Evolutionary conservation across 768 basidiomycete genomes (phyloP).

Genomic region (Punctularia strigosozonata): DNA sequence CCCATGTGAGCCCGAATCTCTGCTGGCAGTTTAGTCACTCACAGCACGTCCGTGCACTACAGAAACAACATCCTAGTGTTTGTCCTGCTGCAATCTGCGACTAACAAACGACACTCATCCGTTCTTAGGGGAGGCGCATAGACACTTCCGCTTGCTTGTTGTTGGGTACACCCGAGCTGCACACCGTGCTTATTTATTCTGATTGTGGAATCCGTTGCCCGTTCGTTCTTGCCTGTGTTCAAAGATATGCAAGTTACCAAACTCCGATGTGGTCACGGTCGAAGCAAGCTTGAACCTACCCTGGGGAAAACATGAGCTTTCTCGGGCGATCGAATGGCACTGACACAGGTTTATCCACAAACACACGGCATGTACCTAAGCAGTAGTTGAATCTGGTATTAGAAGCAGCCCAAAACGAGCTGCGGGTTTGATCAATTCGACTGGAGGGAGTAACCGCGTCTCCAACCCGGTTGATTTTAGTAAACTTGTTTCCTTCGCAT

Average conservation of each 20-base stretch:
- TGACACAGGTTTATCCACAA: no score
- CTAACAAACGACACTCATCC: conserved; percentile 14
- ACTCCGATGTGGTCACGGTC: no score
- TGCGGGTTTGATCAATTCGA: conserved; percentile 59
- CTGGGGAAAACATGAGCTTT: no score
- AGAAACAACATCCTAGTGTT: conserved; percentile 99
- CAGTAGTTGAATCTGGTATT: conserved; percentile 32
- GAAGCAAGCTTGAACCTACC: no score
- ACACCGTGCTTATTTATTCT: no score
- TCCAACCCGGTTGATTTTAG: no score
- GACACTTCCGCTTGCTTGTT: conserved; percentile 7
- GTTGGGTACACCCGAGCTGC: conserved; percentile 10
- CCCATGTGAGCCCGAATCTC: conserved; percentile 65
- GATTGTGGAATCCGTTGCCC: no score
- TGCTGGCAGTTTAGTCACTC: conserved; percentile 3
- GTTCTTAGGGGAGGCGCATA: conserved; percentile 62
- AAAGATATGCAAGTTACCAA: no score
- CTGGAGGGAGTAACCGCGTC: conserved; percentile 41
- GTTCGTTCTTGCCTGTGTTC: no score
- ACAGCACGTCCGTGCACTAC: conserved; percentile 7
- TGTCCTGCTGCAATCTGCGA: conserved; percentile 23
- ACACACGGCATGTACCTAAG: conserved; percentile 13
- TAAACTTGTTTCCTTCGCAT: no score
- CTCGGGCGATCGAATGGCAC: no score
- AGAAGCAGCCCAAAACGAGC: conserved; percentile 68